Evolutionary conservation across 164 flowering plant genomes (phyloP).

Genomic region (Echeveria elegans): DNA sequence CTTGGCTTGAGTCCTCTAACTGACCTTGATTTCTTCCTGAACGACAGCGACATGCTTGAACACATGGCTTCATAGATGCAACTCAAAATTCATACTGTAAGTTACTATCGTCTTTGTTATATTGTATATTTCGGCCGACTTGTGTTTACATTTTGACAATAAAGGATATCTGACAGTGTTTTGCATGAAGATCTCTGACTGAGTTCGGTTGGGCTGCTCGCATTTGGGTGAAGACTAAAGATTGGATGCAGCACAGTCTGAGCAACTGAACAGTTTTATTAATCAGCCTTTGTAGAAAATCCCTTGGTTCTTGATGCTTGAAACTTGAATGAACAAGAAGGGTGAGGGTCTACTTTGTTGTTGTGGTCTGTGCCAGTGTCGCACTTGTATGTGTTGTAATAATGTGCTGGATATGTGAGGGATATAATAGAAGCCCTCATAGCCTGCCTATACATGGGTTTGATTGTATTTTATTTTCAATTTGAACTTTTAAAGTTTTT

Average conservation of each 20-base stretch:
- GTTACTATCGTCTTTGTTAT: not conserved
- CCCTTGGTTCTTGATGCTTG: not conserved
- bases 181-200: not conserved
- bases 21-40: conserved; percentile 6
- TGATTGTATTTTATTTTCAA: too few relatives aligned
- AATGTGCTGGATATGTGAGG: too few relatives aligned
- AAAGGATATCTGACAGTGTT: not conserved
- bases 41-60: conserved; percentile 5
- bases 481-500: too few relatives aligned
- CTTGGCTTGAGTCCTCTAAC: not conserved
- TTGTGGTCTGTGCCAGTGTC: not conserved
- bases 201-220: not conserved
- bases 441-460: too few relatives aligned
- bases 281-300: not conserved
- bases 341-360: not conserved
- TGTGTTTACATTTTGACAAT: not conserved
- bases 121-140: not conserved
- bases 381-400: not conserved
- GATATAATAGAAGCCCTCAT: too few relatives aligned
- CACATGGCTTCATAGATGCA: conserved; percentile 4
- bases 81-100: not conserved
- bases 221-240: not conserved
- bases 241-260: not conserved
- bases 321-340: not conserved
- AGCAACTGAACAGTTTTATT: not conserved